phyloP scores from a whole-genome alignment of 73 alveolate genomes.

The Stentor coeruleus region DNA sequence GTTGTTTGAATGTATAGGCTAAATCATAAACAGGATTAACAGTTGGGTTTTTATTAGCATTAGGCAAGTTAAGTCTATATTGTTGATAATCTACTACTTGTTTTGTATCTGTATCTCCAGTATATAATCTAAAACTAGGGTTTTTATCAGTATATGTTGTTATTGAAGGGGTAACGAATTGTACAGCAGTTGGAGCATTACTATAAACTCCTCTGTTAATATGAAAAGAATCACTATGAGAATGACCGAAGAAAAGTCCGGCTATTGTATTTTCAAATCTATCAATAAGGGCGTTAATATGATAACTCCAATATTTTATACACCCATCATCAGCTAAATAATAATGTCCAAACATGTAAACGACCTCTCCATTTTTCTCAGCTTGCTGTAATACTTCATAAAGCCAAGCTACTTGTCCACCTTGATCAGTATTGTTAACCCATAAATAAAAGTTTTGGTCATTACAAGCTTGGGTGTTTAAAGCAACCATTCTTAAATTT shows the following conservation, averaged over 20 bases:
- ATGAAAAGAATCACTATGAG: constrained; percentile 73
- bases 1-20: not conserved
- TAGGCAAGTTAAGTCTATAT: constrained; percentile 75
- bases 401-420: constrained; percentile 64
- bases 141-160: constrained; percentile 75
- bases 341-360: constrained; percentile 72
- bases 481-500: constrained; percentile 71
- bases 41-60: constrained; percentile 4
- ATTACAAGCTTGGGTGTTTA: constrained; percentile 76
- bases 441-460: constrained; percentile 61
- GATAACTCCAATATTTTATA: constrained; percentile 61
- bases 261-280: constrained; percentile 78
- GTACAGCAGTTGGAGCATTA: constrained; percentile 51
- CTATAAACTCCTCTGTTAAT: constrained; percentile 62
- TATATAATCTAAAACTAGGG: constrained; percentile 80
- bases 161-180: constrained; percentile 70
- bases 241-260: constrained; percentile 83
- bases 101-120: constrained; percentile 54
- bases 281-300: constrained; percentile 69
- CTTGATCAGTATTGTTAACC: constrained; percentile 69
- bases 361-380: constrained; percentile 68
- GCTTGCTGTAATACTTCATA: constrained; percentile 62
- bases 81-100: constrained; percentile 63
- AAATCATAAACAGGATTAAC: not conserved
- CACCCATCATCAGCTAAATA: constrained; percentile 61